These are phyloP conservation scores for Kalanchoe fedtschenkoi DNA, from an alignment of 164 flowering plant genomes.

Conservation along the genomic window DNA sequence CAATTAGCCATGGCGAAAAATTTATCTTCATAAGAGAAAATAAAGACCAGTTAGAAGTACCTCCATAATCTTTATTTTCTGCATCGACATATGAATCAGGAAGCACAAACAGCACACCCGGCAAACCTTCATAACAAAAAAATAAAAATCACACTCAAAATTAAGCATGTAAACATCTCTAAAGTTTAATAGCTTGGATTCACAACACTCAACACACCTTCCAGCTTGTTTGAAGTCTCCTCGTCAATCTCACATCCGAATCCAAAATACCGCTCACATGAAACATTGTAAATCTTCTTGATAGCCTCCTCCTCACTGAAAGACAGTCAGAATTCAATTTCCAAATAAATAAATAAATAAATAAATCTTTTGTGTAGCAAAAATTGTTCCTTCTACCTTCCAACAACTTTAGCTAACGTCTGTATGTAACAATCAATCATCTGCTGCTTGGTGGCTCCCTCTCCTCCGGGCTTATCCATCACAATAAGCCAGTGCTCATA, in stretches of 20 bases:
- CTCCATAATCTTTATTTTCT: conserved; percentile 89
- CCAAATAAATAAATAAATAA: not conserved
- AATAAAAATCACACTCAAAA: not conserved
- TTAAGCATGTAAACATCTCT: not conserved
- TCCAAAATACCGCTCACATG: conserved; percentile 90
- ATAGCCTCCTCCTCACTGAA: conserved; percentile 81
- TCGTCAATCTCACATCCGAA: conserved; percentile 95
- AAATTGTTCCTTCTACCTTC: conserved; percentile 37
- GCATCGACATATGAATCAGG: conserved; percentile 95
- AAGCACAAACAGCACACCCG: conserved; percentile 92
- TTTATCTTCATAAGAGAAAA: no score
- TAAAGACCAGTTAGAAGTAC: conserved; percentile 22
- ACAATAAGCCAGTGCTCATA: conserved; percentile 92
- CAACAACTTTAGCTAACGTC: conserved; percentile 73
- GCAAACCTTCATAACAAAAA: conserved; percentile 42
- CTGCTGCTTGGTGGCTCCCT: conserved; percentile 75
- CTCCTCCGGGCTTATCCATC: conserved; percentile 93
- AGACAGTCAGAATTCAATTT: not conserved
- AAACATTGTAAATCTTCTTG: conserved; percentile 90
- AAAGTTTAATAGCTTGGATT: not conserved
- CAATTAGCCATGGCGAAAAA: no score
- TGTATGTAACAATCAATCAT: conserved; percentile 77
- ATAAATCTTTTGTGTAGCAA: not conserved
- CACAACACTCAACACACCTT: conserved; percentile 38
- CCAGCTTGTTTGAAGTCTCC: conserved; percentile 87